Evolutionary conservation across 306 rosid species (phyloP).

Genomic region (Oemleria cerasiformis): DNA sequence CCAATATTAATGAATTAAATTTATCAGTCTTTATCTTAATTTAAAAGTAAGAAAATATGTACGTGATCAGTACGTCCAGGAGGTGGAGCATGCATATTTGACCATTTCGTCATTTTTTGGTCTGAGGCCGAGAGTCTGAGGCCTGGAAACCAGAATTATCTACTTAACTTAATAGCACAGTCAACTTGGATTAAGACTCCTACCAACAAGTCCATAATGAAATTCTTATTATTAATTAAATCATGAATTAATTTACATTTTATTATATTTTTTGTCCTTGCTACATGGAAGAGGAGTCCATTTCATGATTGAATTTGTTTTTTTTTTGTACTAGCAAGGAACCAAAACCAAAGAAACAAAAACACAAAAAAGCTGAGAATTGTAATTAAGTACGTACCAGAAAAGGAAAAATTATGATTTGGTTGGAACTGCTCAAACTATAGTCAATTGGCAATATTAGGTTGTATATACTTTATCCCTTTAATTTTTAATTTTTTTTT

Average conservation of each 20-base stretch:
- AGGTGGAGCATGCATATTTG: constrained; percentile 3
- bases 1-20: too few relatives aligned
- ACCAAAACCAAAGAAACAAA: background rate
- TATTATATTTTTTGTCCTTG: background rate
- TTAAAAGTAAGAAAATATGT: too few relatives aligned
- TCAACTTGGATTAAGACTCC: background rate
- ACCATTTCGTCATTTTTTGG: background rate
- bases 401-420: background rate
- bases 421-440: background rate
- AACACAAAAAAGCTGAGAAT: background rate
- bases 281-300: background rate
- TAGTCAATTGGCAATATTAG: background rate
- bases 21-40: too few relatives aligned
- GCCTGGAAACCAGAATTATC: too few relatives aligned
- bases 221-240: too few relatives aligned
- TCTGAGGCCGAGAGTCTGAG: background rate
- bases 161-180: too few relatives aligned
- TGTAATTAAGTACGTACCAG: background rate
- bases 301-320: background rate
- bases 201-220: constrained; percentile 5
- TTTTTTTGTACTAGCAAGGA: background rate
- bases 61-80: too few relatives aligned
- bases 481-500: too few relatives aligned
- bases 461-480: background rate
- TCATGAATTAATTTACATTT: too few relatives aligned